Evolutionary conservation across 768 basidiomycete species (phyloP).

Genomic region (Tubosaeta brunneosetosa): DNA sequence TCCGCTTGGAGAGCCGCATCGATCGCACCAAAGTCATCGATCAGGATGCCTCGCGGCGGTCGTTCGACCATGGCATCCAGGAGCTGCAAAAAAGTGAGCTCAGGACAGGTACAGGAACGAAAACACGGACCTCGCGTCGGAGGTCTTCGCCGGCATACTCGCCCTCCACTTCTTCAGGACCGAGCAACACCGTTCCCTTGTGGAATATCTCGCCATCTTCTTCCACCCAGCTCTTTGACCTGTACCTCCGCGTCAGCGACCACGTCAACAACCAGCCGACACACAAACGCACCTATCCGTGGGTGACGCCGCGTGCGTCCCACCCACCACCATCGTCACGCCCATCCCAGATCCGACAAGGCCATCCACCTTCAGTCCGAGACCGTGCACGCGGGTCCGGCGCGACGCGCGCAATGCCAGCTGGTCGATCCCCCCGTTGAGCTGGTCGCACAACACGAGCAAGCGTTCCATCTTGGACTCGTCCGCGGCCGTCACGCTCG

Average conservation of each 20-base stretch:
- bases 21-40: slow-evolving; percentile 54
- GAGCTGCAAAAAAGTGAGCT: slow-evolving; percentile 47
- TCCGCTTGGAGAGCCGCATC: slow-evolving; percentile 27
- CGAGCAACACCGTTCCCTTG: slow-evolving; percentile 77
- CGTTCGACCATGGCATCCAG: slow-evolving; percentile 84
- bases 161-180: slow-evolving; percentile 77
- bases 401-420: slow-evolving; percentile 38
- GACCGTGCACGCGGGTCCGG: slow-evolving; percentile 40
- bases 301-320: slow-evolving; percentile 28
- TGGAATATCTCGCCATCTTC: slow-evolving; percentile 98
- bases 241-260: slow-evolving; percentile 16
- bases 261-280: neutral
- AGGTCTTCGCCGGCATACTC: slow-evolving; percentile 89
- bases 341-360: slow-evolving; percentile 24
- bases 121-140: slow-evolving; percentile 58
- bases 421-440: slow-evolving; percentile 53
- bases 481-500: slow-evolving; percentile 40
- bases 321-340: neutral
- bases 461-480: slow-evolving; percentile 62
- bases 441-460: slow-evolving; percentile 65
- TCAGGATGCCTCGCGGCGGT: slow-evolving; percentile 61
- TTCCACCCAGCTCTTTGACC: slow-evolving; percentile 77
- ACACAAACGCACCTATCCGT: slow-evolving; percentile 43
- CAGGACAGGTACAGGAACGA: neutral
- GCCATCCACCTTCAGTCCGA: slow-evolving; percentile 39